Base-by-base conservation (phyloP, 1,284 basidiomycete species). In the Sporisorium iseilematis-ciliati region DNA sequence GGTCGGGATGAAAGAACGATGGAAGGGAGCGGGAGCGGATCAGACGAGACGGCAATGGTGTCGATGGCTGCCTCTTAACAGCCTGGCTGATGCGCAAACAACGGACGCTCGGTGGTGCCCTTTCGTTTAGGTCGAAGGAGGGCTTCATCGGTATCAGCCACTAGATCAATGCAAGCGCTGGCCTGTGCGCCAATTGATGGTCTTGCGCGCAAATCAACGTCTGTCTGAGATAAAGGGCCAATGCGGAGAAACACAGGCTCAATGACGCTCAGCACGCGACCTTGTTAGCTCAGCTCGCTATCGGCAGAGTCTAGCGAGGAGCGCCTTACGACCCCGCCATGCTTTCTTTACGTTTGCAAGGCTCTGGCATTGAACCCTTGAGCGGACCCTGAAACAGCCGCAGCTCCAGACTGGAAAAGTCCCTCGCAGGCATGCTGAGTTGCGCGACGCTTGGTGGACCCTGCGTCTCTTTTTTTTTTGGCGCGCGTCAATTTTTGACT, bases 391-490 rank as follows among this genome's bases (percentile, higher is more conserved):
- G 18, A 29, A 29, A 25, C 45, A 45, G 16, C 25, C 12, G 26
- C 4, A 33, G 33, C 33, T 33, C 10, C 45, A 10, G 45, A 46
- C 45, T 26, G 25, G 14, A 2, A 11, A 18, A 26, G 45, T 26
- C 25, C 45, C 45, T 26, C 11, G 26, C 20, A 45, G 25, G 21
- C 43, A 20, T 25, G 26, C 26, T 31, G 26, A 48, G 46, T 48
- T 48, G 46, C 46, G 26, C 46, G 10, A n/a, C n/a, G 23, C 46
- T 29, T 7, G 14, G n/a, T 48, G 45, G 45, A 46, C 45, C 45
- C 45, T 46, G 46, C 46, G 26, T n/a, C n/a, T n/a, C n/a, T n/a
- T n/a, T n/a, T n/a, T n/a, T 48, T n/a, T 10, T 45, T 45, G 23
- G 10, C 26, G 26, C 46, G 46, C 46, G 23, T 48, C 25, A 33